A percentile compares a stretch with the other conserved stretches of the same genome.
phyloP scores from a whole-genome alignment of 768 basidiomycete species.

The Dentipellis fragilis region DNA sequence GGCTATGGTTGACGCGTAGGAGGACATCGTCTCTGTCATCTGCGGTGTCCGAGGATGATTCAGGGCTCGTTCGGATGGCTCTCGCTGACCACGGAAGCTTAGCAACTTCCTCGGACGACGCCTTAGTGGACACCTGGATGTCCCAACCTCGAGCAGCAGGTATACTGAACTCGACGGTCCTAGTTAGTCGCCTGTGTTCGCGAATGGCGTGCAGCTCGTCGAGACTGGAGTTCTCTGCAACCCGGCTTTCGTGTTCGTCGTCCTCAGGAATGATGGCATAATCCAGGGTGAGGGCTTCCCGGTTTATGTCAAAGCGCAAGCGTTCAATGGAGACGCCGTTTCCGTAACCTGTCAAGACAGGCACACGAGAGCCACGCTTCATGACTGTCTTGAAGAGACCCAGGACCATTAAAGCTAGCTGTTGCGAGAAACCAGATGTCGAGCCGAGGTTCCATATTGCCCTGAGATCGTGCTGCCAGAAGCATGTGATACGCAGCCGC shows the following conservation, averaged over 20 bases:
- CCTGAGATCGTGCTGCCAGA: conserved; percentile 92
- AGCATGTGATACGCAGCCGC: conserved; percentile 76
- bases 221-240: conserved; percentile 31
- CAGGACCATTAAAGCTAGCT: conserved; percentile 77
- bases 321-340: conserved; percentile 74
- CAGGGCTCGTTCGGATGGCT: conserved; percentile 37
- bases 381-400: conserved; percentile 76
- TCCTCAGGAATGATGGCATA: conserved; percentile 78
- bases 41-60: conserved; percentile 21
- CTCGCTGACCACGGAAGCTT: conserved; percentile 63
- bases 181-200: conserved; percentile 59
- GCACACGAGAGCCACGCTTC: conserved; percentile 65
- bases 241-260: conserved; percentile 32
- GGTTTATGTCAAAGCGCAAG: conserved; percentile 68
- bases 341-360: conserved; percentile 69
- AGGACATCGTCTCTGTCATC: conserved; percentile 41
- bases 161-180: conserved; percentile 75
- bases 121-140: conserved; percentile 66
- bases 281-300: conserved; percentile 74
- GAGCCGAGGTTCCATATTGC: conserved; percentile 76
- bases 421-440: conserved; percentile 55
- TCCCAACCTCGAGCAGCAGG: conserved; percentile 80
- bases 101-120: conserved; percentile 63
- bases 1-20: conserved; percentile 64
- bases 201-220: conserved; percentile 56